Percentiles rank a stretch among this genome's conserved stretches.
phyloP scores from a whole-genome alignment of 2,329 filamentous ascomycete genomes.

The Claviceps paspali region DNA sequence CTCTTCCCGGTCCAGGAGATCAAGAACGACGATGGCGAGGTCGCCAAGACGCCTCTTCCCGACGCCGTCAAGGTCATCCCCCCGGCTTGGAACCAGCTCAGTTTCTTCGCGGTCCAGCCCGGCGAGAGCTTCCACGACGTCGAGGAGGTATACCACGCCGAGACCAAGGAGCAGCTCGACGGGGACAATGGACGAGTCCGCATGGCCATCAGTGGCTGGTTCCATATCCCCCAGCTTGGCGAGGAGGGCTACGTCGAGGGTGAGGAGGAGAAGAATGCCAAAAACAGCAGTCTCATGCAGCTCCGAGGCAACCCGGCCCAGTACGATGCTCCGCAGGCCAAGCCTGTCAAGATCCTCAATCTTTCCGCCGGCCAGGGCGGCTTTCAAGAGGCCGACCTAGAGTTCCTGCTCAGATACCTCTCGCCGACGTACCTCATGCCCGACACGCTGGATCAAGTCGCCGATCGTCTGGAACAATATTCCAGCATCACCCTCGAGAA shows the following conservation, averaged over 20 bases:
- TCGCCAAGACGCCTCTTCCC: slow-evolving; percentile 65
- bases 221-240: slow-evolving; percentile 88
- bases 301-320: slow-evolving; percentile 81
- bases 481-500: slow-evolving; percentile 71
- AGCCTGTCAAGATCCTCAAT: slow-evolving; percentile 33
- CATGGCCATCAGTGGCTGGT: slow-evolving; percentile 99
- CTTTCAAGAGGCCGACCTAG: slow-evolving; percentile 64
- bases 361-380: slow-evolving; percentile 33
- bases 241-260: slow-evolving; percentile 86
- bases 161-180: slow-evolving; percentile 41
- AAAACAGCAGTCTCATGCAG: slow-evolving; percentile 84
- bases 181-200: slow-evolving; percentile 64
- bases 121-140: slow-evolving; percentile 99
- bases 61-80: slow-evolving; percentile 73
- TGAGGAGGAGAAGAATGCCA: slow-evolving; percentile 73
- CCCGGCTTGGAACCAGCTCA: slow-evolving; percentile 92
- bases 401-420: slow-evolving; percentile 83
- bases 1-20: slow-evolving; percentile 60
- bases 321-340: slow-evolving; percentile 64
- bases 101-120: slow-evolving; percentile 95
- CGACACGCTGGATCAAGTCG: slow-evolving; percentile 72
- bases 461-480: slow-evolving; percentile 64
- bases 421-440: slow-evolving; percentile 82
- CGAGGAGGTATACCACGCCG: slow-evolving; percentile 81
- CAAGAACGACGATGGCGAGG: slow-evolving; percentile 50